Evolutionary conservation across 1,284 basidiomycete species (phyloP).

Genomic region (Marasmius sp.): DNA sequence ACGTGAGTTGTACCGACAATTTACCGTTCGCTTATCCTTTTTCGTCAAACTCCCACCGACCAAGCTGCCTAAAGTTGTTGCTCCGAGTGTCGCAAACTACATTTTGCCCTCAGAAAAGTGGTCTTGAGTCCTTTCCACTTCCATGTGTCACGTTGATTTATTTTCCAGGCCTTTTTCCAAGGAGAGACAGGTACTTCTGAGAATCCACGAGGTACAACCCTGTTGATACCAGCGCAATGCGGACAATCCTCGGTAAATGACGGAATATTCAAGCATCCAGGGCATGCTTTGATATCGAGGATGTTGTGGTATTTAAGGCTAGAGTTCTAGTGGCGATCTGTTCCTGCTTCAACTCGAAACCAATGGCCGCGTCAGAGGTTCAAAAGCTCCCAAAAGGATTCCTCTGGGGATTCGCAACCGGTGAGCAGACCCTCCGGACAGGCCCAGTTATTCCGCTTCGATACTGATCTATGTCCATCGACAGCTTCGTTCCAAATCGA

Average conservation of each 20-base stretch:
- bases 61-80: not conserved
- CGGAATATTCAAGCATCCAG: too few species aligned
- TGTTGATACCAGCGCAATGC: too few species aligned
- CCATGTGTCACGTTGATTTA: too few species aligned
- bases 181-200: too few species aligned
- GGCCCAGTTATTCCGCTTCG: not conserved
- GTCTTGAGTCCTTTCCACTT: too few species aligned
- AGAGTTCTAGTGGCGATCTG: not conserved
- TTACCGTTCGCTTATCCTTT: not conserved
- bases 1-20: not conserved
- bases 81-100: too few species aligned
- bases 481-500: conserved; percentile 69
- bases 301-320: too few species aligned
- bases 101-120: too few species aligned
- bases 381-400: conserved; percentile 52
- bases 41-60: not conserved
- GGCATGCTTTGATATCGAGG: too few species aligned
- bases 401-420: conserved; percentile 73
- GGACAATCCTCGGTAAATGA: too few species aligned
- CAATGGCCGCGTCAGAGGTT: not conserved
- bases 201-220: too few species aligned
- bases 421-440: conserved; percentile 31
- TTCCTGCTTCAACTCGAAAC: not conserved
- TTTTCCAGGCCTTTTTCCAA: too few species aligned
- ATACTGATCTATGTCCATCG: not conserved